Evolutionary conservation across 257 asterid species (phyloP).

Genomic region (Primulina tabacum): DNA sequence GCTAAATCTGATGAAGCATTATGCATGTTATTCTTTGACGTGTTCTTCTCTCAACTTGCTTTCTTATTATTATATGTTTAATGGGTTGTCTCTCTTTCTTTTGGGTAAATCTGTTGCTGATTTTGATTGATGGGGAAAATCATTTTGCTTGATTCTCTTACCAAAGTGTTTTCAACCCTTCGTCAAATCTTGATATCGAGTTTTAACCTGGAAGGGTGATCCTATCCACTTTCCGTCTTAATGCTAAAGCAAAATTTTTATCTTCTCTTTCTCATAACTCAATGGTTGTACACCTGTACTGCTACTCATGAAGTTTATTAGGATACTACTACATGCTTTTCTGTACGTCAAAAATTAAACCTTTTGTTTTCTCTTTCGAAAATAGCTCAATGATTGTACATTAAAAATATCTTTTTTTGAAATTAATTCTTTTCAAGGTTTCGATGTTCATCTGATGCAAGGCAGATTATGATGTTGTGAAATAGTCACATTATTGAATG

Average conservation of each 20-base stretch:
- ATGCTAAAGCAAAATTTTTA: too few species aligned
- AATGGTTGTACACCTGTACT: not conserved
- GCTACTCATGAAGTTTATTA: not conserved
- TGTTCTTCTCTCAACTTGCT: not conserved
- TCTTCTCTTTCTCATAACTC: not conserved
- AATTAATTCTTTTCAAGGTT: not conserved
- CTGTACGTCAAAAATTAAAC: too few species aligned
- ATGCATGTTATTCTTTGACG: not conserved
- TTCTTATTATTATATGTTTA: not conserved
- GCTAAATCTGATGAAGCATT: not conserved
- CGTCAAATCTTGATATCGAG: not conserved
- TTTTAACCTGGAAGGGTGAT: not conserved
- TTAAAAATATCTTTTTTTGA: too few species aligned
- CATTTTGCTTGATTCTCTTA: not conserved
- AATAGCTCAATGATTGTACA: not conserved
- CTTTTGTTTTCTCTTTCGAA: not conserved
- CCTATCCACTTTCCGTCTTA: not conserved
- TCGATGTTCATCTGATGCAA: not conserved
- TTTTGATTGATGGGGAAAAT: not conserved
- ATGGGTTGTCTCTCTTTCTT: not conserved
- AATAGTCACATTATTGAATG: not conserved
- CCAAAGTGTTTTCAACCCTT: not conserved
- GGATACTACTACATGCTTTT: not conserved
- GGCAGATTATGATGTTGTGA: not conserved
- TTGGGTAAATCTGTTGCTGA: not conserved